Conservation (phyloP, 805 yeast species). For the Spathaspora girioi region DNA sequence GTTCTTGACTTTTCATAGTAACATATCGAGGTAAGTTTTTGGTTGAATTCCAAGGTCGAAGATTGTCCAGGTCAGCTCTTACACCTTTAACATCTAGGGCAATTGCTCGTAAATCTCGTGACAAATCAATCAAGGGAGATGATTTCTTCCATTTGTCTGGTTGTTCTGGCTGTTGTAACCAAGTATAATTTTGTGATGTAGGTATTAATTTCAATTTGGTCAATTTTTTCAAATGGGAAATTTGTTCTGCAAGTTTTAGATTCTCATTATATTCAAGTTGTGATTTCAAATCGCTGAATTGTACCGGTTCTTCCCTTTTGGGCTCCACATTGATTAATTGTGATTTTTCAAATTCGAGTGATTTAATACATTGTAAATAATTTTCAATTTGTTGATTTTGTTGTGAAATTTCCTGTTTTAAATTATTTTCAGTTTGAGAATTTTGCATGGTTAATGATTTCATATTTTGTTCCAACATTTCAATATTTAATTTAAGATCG, state of each 20-base stretch:
- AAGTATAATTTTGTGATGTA: conserved; percentile 10
- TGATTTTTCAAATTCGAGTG: conserved; percentile 21
- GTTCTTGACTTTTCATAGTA: conserved; percentile 16
- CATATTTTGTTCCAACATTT: conserved; percentile 43
- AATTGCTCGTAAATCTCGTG: conserved; percentile 4
- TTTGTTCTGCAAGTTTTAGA: conserved; percentile 41
- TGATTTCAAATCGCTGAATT: conserved; percentile 27
- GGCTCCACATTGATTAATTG: conserved; percentile 15
- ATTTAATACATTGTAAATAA: conserved; percentile 16
- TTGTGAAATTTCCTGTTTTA: conserved; percentile 10
- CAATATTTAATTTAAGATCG: conserved; percentile 44
- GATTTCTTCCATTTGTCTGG: conserved; percentile 3
- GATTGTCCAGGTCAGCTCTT: neutral
- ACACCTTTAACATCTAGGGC: conserved; percentile 11
- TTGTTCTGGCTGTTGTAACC: conserved; percentile 16
- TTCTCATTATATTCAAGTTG: conserved; percentile 31
- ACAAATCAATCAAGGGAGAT: conserved; percentile 6
- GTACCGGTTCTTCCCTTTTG: neutral
- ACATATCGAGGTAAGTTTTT: conserved; percentile 15
- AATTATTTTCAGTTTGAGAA: conserved; percentile 20
- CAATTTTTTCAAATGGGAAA: conserved; percentile 38
- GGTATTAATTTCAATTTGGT: conserved; percentile 7
- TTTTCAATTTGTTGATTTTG: conserved; percentile 17
- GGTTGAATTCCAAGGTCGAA: conserved; percentile 15
- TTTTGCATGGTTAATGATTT: conserved; percentile 24